Conservation (phyloP, 108 stramenopile genomes). For the Cyclotella atomus region DNA sequence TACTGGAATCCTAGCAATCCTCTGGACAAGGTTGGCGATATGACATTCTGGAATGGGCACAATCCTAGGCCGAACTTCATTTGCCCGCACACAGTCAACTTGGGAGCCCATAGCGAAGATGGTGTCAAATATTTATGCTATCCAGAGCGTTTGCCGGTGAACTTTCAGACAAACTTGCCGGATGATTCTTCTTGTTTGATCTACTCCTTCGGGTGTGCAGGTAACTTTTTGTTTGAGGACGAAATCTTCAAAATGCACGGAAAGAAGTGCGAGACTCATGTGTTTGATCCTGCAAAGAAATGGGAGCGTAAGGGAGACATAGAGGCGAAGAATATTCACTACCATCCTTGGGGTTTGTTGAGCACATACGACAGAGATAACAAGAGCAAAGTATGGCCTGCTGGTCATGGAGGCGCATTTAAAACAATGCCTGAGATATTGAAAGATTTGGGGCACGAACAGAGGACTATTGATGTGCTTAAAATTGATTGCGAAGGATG, state of each 20-base stretch:
- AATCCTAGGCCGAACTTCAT: slow-evolving; percentile 6
- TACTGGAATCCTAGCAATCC: not conserved
- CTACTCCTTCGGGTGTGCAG: slow-evolving; percentile 48
- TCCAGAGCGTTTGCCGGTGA: not conserved
- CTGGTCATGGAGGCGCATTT: slow-evolving; percentile 18
- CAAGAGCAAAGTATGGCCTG: slow-evolving; percentile 13
- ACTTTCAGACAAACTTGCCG: not conserved
- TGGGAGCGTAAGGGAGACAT: not conserved
- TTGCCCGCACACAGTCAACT: slow-evolving; percentile 1
- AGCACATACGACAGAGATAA: slow-evolving; percentile 16
- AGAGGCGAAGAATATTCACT: slow-evolving; percentile 33
- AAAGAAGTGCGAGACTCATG: slow-evolving; percentile 61
- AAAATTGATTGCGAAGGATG: slow-evolving; percentile 68
- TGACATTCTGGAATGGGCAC: not conserved
- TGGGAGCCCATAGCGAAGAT: not conserved
- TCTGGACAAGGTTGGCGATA: not conserved
- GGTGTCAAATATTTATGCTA: slow-evolving; percentile 5
- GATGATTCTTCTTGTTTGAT: slow-evolving; percentile 36
- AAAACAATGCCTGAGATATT: slow-evolving; percentile 42
- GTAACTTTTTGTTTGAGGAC: slow-evolving; percentile 47
- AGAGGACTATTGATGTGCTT: slow-evolving; percentile 54
- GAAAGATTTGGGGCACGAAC: slow-evolving; percentile 49
- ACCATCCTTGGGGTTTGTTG: slow-evolving; percentile 56
- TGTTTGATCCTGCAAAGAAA: slow-evolving; percentile 53
- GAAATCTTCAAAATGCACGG: slow-evolving; percentile 12